A percentile compares a stretch with the other conserved stretches of the same genome.
Conservation (phyloP, 495 filamentous ascomycete species). For the Aspergillus hancockii region DNA sequence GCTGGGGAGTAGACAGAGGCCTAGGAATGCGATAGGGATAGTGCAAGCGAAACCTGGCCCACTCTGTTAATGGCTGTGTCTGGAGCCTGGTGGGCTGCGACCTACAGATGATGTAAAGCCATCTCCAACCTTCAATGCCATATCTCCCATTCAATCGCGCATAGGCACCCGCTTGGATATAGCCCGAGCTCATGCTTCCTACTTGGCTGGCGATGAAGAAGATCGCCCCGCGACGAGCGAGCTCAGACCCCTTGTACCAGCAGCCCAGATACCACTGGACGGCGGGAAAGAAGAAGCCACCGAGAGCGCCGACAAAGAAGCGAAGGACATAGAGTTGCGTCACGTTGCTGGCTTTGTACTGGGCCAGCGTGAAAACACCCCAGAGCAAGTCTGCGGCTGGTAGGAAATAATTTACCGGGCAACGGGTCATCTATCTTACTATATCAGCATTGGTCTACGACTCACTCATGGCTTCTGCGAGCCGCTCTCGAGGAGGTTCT, state of each 20-base stretch:
- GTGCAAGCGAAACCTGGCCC: constrained; percentile 33
- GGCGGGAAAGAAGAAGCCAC: constrained; percentile 74
- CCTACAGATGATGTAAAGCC: constrained; percentile 50
- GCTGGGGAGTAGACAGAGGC: constrained; percentile 38
- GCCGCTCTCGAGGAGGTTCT: too few species aligned
- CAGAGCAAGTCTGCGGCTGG: constrained; percentile 39
- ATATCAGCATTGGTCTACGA: not conserved
- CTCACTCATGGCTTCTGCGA: not conserved
- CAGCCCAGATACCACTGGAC: constrained; percentile 32
- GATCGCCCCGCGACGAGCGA: constrained; percentile 41
- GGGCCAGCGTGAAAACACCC: constrained; percentile 43
- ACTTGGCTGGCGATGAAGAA: constrained; percentile 46
- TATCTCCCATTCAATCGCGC: constrained; percentile 37
- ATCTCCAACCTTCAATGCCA: constrained; percentile 48
- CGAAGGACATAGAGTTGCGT: constrained; percentile 52
- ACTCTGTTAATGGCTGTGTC: not conserved
- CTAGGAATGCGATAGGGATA: constrained; percentile 27
- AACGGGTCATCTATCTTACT: constrained; percentile 25
- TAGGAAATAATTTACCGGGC: constrained; percentile 32
- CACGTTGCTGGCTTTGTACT: constrained; percentile 36
- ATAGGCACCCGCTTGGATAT: constrained; percentile 47
- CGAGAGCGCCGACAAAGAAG: constrained; percentile 86
- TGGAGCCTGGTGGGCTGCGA: not conserved
- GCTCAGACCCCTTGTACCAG: constrained; percentile 36
- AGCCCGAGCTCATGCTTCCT: constrained; percentile 44